Evolutionary conservation across 2,329 filamentous ascomycete genomes (phyloP), one percentile per base, ranked within the genome.

Genomic region (Endothia cerciana): DNA sequence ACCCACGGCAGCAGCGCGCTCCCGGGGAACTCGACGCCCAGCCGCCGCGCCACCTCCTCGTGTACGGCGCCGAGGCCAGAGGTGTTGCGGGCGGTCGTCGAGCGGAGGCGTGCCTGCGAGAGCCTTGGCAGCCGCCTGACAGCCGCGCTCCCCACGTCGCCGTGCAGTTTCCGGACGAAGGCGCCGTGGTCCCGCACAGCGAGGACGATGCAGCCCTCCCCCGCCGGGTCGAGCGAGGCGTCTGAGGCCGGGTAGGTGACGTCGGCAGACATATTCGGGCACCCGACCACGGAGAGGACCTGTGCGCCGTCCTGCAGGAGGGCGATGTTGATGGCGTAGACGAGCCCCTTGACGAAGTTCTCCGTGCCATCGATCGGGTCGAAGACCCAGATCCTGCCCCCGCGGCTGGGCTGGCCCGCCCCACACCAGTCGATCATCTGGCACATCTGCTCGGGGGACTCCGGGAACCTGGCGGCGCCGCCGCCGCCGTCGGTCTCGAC

Each of bases 311-410:
- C 82, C 40, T 82, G 76, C 3, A 88, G 72, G 3, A 88, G 77
- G 2, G 79, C 84, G 22, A 86, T 77, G 65, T 87, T 87, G 73
- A 87, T 83, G 64, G 84, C 85, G 69, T 87, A 88, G 57, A 85
- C 80, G 70, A 85, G 77, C 6, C 82, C 81, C 13, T 77, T 75
- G 10, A 88, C 77, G 63, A 85, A 88, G 0, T 84, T 86, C 74
- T 84, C 82, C 2, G 85, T 88, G 8, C 85, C 85, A 69, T 88
- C 85, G 38, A 88, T 87, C 0, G 85, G 85, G 70, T 88, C 85
- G 70, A 88, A 87, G 0, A 88, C 79, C 85, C 85, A 88, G 10
- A 81, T 80, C 17, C 84, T 8, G 80, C 81, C 1, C 72, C 38
- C 53, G 38, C 38, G 72, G 1, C 65, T 63, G 4, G 78, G 81